Percentiles rank a stretch among this genome's conserved stretches.
Evolutionary conservation across 2,329 filamentous ascomycete species (phyloP).

Genomic region (Xylariaceae sp.): DNA sequence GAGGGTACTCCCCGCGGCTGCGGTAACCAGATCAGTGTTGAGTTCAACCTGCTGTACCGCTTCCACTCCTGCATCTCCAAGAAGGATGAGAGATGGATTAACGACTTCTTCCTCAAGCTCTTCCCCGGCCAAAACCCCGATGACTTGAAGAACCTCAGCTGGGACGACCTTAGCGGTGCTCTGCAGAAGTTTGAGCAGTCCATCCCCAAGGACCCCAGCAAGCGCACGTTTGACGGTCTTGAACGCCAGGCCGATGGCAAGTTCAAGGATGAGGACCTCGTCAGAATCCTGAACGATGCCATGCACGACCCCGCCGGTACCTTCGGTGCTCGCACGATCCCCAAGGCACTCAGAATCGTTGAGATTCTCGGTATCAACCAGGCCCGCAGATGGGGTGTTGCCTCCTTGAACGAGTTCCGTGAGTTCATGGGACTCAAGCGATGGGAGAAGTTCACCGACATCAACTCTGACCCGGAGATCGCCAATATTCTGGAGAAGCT

Average conservation of each 20-base stretch:
- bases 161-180: constrained; percentile 22
- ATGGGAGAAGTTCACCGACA: constrained; percentile 52
- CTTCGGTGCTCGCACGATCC: constrained; percentile 56
- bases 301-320: constrained; percentile 57
- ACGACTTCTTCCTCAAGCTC: constrained; percentile 46
- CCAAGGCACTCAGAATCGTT: constrained; percentile 53
- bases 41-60: constrained; percentile 64
- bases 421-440: constrained; percentile 56
- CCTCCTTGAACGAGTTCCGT: constrained; percentile 60
- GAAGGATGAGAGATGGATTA: constrained; percentile 58
- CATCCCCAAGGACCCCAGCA: constrained; percentile 40
- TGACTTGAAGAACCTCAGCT: constrained; percentile 24
- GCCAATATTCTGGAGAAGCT: constrained; percentile 51
- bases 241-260: constrained; percentile 44
- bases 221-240: constrained; percentile 45
- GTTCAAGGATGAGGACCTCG: constrained; percentile 55
- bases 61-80: constrained; percentile 59
- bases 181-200: constrained; percentile 34
- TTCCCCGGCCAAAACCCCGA: constrained; percentile 32
- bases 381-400: constrained; percentile 56
- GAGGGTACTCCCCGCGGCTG: constrained; percentile 49
- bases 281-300: constrained; percentile 48
- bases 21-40: constrained; percentile 62
- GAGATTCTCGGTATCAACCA: constrained; percentile 60
- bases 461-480: constrained; percentile 54